Percentiles rank a stretch among this genome's conserved stretches.
These are phyloP conservation scores for Linderina pennispora DNA, from an alignment of 192 early-diverging fungal genomes.

Conservation along the genomic window DNA sequence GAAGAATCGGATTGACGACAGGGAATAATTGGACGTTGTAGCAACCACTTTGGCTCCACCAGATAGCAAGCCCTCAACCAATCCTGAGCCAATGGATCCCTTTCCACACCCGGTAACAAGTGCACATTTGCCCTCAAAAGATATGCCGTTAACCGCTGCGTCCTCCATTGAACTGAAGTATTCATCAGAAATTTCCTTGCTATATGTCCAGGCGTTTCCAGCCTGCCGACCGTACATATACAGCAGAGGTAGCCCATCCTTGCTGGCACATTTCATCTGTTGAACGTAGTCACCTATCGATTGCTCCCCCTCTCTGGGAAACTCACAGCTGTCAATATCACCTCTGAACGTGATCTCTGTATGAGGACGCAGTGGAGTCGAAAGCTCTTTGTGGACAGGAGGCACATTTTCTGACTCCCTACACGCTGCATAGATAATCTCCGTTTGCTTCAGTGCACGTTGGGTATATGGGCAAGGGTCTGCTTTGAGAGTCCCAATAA, in stretches of 20 bases:
- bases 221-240: not conserved
- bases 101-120: conserved; percentile 89
- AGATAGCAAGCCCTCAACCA: conserved; percentile 79
- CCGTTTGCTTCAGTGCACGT: conserved; percentile 44
- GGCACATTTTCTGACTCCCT: conserved; percentile 54
- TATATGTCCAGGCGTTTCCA: not conserved
- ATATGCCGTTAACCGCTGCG: conserved; percentile 68
- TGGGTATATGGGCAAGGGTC: conserved; percentile 62
- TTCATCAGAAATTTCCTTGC: not conserved
- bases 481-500: conserved; percentile 54
- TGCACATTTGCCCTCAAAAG: conserved; percentile 75
- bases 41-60: conserved; percentile 89
- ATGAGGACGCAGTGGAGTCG: conserved; percentile 67
- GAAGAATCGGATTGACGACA: conserved; percentile 73
- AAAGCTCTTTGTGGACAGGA: conserved; percentile 83
- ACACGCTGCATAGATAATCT: conserved; percentile 66
- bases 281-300: conserved; percentile 82
- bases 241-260: not conserved
- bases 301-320: conserved; percentile 61
- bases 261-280: conserved; percentile 51
- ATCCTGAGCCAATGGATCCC: conserved; percentile 86
- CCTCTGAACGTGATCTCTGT: conserved; percentile 67
- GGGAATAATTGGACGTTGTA: conserved; percentile 86
- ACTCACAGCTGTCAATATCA: conserved; percentile 70
- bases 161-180: conserved; percentile 5